Base-by-base conservation (phyloP, 177 flowering plant genomes). In the Telopea speciosissima region DNA sequence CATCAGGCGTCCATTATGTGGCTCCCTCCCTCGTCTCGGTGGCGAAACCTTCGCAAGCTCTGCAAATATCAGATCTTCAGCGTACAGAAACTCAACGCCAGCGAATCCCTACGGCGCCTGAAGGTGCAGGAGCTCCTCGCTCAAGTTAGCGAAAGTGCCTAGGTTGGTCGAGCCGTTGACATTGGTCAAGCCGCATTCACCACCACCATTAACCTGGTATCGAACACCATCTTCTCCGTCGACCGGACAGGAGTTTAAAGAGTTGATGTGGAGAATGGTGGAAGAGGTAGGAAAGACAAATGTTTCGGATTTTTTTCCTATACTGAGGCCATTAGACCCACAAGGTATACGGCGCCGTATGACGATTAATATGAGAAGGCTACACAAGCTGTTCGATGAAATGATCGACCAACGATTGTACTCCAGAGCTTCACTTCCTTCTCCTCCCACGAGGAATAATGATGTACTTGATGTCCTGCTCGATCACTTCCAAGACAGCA, bases 181-280 rank as follows among this genome's bases (percentile, higher is more conserved):
- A 71, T 75, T 0, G 63, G 71, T 25, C 13, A 22, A 5, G 62
- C 62, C 3, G 74, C 67, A 8, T 75, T 75, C 54, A 33, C 1
- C 14, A 33, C 66, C 8, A 0, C 49, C 65, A 65, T 74, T 8
- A 74, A 70, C 60, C 24, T 74, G 61, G 1, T 70, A 44, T 65
- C 73, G 7, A 65, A 59, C 59, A 70, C 77, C 61, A 22, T 65
- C 7, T 74, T 74, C 58, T 74, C 77, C 6, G 1, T 64, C 7
- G 77, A 36, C 52, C 9, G 56, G 61, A 26, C 69, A 65, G 22
- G 70, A 74, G 26, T 74, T 74, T 49, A 66, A 25, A 60, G 73
- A 21, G 26, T 42, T 63, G 21, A 19, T 36, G 40, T 3, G 8
- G 40, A 36, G 9, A 8, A 36, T 36, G 5, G 6, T 36, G 40